These are phyloP conservation scores for Epichloe gansuensis DNA, from an alignment of 2,329 filamentous ascomycete species.

Conservation along the genomic window DNA sequence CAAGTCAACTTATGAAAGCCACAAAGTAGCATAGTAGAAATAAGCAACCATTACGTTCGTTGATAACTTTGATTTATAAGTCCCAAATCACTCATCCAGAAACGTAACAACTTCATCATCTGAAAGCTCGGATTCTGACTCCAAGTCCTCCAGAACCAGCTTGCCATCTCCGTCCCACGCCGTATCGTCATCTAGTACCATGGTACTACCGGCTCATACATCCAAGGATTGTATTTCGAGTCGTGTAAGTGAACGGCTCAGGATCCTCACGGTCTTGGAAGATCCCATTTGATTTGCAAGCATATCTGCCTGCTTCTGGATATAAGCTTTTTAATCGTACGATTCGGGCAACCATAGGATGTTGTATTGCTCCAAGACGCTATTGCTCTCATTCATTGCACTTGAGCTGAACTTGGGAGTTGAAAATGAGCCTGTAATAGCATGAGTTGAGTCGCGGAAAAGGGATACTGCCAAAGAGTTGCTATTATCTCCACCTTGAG, in stretches of 20 bases:
- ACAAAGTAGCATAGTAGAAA: too few relatives aligned
- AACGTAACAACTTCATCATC: conserved; percentile 4
- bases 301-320: conserved; percentile 8
- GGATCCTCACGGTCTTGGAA: conserved; percentile 9
- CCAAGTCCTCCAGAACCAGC: conserved; percentile 5
- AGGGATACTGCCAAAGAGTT: too few relatives aligned
- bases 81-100: background rate
- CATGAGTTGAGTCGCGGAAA: too few relatives aligned
- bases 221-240: conserved; percentile 9
- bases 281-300: conserved; percentile 8
- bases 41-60: too few relatives aligned
- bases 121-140: conserved; percentile 8
- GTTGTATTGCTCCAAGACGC: too few relatives aligned
- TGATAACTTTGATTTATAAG: too few relatives aligned
- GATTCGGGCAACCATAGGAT: too few relatives aligned
- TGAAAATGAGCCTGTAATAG: too few relatives aligned
- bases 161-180: conserved; percentile 11
- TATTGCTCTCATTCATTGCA: too few relatives aligned
- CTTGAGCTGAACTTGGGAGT: too few relatives aligned
- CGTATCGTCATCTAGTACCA: conserved; percentile 8
- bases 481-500: too few relatives aligned
- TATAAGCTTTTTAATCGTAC: conserved; percentile 9
- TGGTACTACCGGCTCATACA: conserved; percentile 11
- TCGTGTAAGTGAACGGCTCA: conserved; percentile 8
- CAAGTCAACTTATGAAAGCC: too few relatives aligned